Evolutionary conservation across 345 rosid species (phyloP).

Genomic region (Sisymbrium irio): DNA sequence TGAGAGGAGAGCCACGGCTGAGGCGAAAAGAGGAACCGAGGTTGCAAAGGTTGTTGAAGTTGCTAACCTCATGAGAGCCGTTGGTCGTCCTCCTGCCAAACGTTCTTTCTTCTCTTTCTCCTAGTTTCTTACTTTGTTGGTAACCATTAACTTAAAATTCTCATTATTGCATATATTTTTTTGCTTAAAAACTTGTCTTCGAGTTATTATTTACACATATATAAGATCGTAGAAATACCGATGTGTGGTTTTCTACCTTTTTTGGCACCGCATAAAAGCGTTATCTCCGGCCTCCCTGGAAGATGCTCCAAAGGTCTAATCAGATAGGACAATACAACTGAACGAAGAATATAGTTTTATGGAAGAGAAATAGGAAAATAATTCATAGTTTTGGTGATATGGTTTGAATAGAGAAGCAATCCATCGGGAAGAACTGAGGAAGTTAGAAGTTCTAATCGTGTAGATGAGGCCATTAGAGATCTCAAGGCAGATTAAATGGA

Average conservation of each 20-base stretch:
- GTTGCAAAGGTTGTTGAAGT: slow-evolving; percentile 65
- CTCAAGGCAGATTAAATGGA: no score
- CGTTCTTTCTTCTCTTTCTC: slow-evolving; percentile 62
- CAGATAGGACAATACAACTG: no score
- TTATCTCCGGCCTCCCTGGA: no score
- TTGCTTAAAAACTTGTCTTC: not conserved
- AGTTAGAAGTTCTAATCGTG: no score
- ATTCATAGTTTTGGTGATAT: no score
- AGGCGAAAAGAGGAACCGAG: slow-evolving; percentile 81
- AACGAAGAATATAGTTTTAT: no score
- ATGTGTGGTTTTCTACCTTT: not conserved
- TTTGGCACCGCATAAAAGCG: not conserved
- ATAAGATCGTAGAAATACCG: not conserved
- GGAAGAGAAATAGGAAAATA: no score
- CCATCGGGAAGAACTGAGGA: no score
- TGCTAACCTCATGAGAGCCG: slow-evolving; percentile 84
- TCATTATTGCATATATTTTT: not conserved
- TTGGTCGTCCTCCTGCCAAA: slow-evolving; percentile 80
- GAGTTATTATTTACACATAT: not conserved
- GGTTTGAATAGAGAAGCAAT: no score
- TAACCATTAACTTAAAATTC: not conserved
- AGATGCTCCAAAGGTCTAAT: no score
- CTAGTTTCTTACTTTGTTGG: not conserved
- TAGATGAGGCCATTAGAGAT: no score
- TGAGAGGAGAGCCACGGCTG: slow-evolving; percentile 88